Evolutionary conservation across 208 protist genomes (phyloP).

Genomic region (Trypanosoma lewisi): DNA sequence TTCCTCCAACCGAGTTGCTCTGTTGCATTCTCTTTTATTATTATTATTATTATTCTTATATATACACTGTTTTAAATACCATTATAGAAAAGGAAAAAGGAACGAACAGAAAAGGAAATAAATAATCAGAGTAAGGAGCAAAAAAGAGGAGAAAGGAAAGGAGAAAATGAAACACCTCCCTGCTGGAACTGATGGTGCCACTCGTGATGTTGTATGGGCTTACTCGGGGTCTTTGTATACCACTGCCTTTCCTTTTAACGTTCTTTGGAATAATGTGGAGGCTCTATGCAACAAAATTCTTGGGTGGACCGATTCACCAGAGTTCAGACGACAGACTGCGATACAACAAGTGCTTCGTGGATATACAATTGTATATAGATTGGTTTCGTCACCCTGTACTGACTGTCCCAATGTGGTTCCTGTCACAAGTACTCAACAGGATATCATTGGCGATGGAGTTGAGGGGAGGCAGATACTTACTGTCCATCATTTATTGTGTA

Average conservation of each 20-base stretch:
- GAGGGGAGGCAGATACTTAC: constrained; percentile 80
- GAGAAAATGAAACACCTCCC: no score
- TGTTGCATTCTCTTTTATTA: no score
- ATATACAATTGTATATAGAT: constrained; percentile 29
- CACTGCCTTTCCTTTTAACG: constrained; percentile 20
- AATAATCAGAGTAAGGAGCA: no score
- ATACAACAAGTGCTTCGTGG: constrained; percentile 18
- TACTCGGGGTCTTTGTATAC: constrained; percentile 22
- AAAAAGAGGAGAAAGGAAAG: no score
- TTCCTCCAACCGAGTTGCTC: no score
- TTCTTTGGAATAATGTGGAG: constrained; percentile 20
- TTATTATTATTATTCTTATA: no score
- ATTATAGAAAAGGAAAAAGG: no score
- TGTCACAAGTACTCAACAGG: constrained; percentile 32
- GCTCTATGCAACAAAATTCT: constrained; percentile 22
- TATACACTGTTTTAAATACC: no score
- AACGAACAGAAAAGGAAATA: no score
- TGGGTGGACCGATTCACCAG: constrained; percentile 14
- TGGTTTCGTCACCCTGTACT: constrained; percentile 34
- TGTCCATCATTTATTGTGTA: constrained; percentile 75
- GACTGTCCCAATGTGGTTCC: constrained; percentile 71
- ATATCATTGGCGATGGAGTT: constrained; percentile 48
- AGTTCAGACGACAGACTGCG: constrained; percentile 22
- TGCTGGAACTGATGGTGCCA: not conserved
- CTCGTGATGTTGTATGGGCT: constrained; percentile 1